Base-by-base conservation (phyloP, 441 rosid genomes). In the Populus hybrid region DNA sequence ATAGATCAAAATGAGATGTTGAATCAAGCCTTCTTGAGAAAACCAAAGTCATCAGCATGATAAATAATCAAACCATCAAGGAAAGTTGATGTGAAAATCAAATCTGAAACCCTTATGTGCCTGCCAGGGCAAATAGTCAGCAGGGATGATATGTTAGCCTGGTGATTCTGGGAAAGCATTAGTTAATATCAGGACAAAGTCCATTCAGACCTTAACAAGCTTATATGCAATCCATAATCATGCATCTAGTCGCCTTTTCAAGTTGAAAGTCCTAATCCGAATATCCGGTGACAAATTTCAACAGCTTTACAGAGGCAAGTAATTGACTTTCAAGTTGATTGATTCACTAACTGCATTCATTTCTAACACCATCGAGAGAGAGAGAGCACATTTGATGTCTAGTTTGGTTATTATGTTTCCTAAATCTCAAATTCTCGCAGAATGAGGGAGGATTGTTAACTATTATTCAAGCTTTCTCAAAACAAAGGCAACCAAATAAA, bases 11-110 rank as follows among this genome's bases (percentile, higher is more conserved):
- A 36, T 6, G 69, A 71, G 31, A 66, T 1, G 21, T 12, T 31
- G 38, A 77, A 74, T 40, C 64, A 69, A 70, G 28, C 65, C 42
- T 26, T 26, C 74, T 20, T 21, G 18, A 64, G 73, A 64, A 66
- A 35, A 79, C 23, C 31, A 66, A 28, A 65, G 7, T 24, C 26
- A 76, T n/a, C n/a, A 59, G 50, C 50, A 56, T 73, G 31, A 29
- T 29, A 29, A 29, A 29, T 29, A 29, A 29, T 29, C 31, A 29
- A 29, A 29, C 31, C 31, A 29, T 29, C 31, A 29, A 18, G n/a
- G 21, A 40, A 9, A 70, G 26, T 23, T 8, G 24, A 5, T 26
- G 28, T 21, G 28, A 40, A 5, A 29, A 23, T 29, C 73, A 71
- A 24, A 45, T 71, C 14, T 45, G 11, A 18, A 71, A 71, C 61